phyloP scores from a whole-genome alignment of 768 basidiomycete species.

The Hydnum rufescens region DNA sequence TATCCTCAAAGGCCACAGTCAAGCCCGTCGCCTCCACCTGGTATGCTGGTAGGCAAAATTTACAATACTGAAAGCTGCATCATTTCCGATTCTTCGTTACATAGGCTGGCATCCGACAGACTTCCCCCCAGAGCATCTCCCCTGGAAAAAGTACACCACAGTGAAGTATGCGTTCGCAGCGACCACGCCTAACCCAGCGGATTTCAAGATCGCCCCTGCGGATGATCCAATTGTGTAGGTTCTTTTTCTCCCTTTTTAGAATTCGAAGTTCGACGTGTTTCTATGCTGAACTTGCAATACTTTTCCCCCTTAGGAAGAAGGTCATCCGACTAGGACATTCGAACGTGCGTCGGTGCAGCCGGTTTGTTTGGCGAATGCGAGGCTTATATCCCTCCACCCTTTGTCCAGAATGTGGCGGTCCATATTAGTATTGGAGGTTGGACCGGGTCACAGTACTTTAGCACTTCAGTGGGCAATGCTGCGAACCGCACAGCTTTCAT shows the following conservation, averaged over 20 bases:
- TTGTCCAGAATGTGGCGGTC: slow-evolving; percentile 39
- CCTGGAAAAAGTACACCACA: slow-evolving; percentile 2
- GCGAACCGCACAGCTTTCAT: slow-evolving; percentile 35
- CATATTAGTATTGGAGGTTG: slow-evolving; percentile 84
- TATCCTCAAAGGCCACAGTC: not conserved
- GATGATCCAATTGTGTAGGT: not conserved
- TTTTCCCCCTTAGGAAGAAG: not conserved
- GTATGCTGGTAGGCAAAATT: too few relatives aligned
- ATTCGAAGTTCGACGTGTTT: not conserved
- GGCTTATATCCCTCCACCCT: too few relatives aligned
- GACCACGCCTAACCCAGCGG: not conserved
- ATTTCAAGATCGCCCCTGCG: not conserved
- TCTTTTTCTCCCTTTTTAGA: not conserved
- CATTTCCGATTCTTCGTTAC: not conserved
- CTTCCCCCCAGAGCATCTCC: not conserved
- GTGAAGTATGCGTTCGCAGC: slow-evolving; percentile 1
- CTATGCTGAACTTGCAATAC: not conserved
- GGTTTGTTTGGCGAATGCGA: too few relatives aligned
- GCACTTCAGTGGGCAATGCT: slow-evolving; percentile 38
- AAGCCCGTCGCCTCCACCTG: not conserved
- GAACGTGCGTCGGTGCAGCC: too few relatives aligned
- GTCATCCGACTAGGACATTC: not conserved
- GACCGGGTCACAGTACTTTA: slow-evolving; percentile 70
- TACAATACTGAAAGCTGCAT: too few relatives aligned
- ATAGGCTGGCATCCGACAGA: not conserved